These are phyloP conservation scores for Diutina ranongensis DNA, from an alignment of 1,139 yeast species.

Conservation along the genomic window DNA sequence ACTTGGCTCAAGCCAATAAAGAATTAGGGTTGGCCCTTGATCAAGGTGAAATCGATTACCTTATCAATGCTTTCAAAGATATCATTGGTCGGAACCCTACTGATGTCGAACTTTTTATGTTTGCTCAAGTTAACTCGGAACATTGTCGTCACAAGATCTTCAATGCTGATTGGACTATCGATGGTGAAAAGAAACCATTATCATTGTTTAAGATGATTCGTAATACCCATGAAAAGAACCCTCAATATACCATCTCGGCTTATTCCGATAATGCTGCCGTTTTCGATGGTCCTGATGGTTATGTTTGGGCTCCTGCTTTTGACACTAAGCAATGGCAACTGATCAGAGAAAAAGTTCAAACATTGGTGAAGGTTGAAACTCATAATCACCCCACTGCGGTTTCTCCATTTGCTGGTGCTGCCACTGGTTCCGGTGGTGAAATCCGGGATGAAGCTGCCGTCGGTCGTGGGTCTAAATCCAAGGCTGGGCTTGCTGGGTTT, in stretches of 20 bases:
- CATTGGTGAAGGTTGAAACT: slow-evolving; percentile 92
- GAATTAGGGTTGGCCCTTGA: slow-evolving; percentile 87
- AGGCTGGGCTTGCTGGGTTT: slow-evolving; percentile 93
- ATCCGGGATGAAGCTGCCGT: slow-evolving; percentile 99
- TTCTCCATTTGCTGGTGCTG: slow-evolving; percentile 98
- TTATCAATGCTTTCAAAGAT: slow-evolving; percentile 64
- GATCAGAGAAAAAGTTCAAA: slow-evolving; percentile 69
- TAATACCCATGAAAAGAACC: slow-evolving; percentile 76
- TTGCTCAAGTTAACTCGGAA: slow-evolving; percentile 98
- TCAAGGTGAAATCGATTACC: slow-evolving; percentile 82
- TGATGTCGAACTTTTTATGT: slow-evolving; percentile 96
- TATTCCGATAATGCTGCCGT: slow-evolving; percentile 99
- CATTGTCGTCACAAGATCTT: slow-evolving; percentile 99
- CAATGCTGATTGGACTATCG: slow-evolving; percentile 98
- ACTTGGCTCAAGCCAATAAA: slow-evolving; percentile 66
- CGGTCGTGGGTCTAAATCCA: slow-evolving; percentile 94
- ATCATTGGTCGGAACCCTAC: slow-evolving; percentile 86
- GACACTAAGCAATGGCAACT: slow-evolving; percentile 63
- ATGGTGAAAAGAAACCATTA: slow-evolving; percentile 60
- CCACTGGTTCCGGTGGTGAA: slow-evolving; percentile 99
- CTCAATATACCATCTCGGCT: slow-evolving; percentile 82
- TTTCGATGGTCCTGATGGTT: slow-evolving; percentile 72
- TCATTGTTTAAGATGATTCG: slow-evolving; percentile 91
- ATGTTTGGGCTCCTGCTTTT: slow-evolving; percentile 67
- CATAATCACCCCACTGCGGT: slow-evolving; percentile 99